Conservation (phyloP, 2,329 filamentous ascomycete species). For the Fonsecaea pugnacius region DNA sequence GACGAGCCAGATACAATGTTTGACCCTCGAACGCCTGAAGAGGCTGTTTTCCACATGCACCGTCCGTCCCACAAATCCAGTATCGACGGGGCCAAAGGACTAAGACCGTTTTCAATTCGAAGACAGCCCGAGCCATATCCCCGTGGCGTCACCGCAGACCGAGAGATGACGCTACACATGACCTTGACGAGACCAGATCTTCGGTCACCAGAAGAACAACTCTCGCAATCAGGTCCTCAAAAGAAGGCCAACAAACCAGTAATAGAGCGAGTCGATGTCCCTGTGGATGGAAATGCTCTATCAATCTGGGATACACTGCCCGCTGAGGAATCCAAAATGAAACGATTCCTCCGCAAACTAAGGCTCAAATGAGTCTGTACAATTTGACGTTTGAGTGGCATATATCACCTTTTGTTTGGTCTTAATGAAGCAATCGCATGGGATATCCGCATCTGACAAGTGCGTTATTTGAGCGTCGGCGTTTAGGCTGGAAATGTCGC, state of each 20-base stretch:
- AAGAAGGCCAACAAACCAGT: slow-evolving; percentile 63
- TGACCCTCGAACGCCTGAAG: slow-evolving; percentile 37
- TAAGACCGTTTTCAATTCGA: slow-evolving; percentile 30
- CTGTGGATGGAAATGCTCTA: slow-evolving; percentile 48
- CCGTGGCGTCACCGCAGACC: slow-evolving; percentile 62
- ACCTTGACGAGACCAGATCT: slow-evolving; percentile 89
- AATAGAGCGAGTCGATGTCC: slow-evolving; percentile 59
- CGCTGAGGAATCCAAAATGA: slow-evolving; percentile 46
- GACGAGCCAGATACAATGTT: slow-evolving; percentile 35
- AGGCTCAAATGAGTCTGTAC: slow-evolving; percentile 35
- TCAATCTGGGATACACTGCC: slow-evolving; percentile 52
- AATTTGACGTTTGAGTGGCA: neutral
- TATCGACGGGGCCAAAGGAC: slow-evolving; percentile 19
- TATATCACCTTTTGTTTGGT: slow-evolving; percentile 8
- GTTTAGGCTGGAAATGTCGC: slow-evolving; percentile 17
- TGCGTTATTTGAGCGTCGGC: slow-evolving; percentile 26
- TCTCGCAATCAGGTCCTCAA: slow-evolving; percentile 67
- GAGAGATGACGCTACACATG: slow-evolving; percentile 97
- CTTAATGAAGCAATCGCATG: slow-evolving; percentile 3
- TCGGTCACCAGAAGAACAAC: slow-evolving; percentile 61
- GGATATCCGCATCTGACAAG: slow-evolving; percentile 7
- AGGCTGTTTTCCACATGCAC: slow-evolving; percentile 34
- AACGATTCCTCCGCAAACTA: slow-evolving; percentile 51
- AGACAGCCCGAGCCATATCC: slow-evolving; percentile 47
- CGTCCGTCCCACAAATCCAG: slow-evolving; percentile 29